Conservation (phyloP, 768 basidiomycete species). For the Tulasnella sp. region DNA sequence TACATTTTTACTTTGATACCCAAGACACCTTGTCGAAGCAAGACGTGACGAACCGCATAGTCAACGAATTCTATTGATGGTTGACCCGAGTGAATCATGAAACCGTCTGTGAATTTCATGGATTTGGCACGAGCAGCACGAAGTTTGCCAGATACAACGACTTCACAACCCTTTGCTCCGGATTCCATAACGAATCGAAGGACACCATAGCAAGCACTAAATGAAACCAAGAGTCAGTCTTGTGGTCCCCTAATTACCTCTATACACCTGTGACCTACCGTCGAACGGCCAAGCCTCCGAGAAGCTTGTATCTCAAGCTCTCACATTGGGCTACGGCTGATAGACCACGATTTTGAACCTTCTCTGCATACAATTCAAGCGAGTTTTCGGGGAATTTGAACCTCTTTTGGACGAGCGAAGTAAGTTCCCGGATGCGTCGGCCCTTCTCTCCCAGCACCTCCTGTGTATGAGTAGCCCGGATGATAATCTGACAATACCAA, state of each 20-base stretch:
- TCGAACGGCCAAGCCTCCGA: slow-evolving; percentile 97
- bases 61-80: slow-evolving; percentile 94
- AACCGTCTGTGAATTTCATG: slow-evolving; percentile 99
- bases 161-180: slow-evolving; percentile 98
- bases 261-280: slow-evolving; percentile 45
- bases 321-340: slow-evolving; percentile 99
- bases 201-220: slow-evolving; percentile 96
- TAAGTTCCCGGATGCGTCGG: slow-evolving; percentile 96
- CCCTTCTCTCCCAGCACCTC: slow-evolving; percentile 99
- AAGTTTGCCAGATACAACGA: slow-evolving; percentile 98
- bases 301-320: slow-evolving; percentile 94
- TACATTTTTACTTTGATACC: slow-evolving; percentile 99
- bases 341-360: slow-evolving; percentile 95
- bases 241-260: not conserved
- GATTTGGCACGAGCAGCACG: slow-evolving; percentile 99
- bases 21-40: slow-evolving; percentile 95
- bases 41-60: slow-evolving; percentile 93
- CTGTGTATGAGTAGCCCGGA: slow-evolving; percentile 98
- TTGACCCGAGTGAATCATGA: slow-evolving; percentile 99
- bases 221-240: slow-evolving; percentile 1
- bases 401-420: slow-evolving; percentile 94
- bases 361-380: slow-evolving; percentile 97
- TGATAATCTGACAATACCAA: slow-evolving; percentile 68
- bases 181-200: slow-evolving; percentile 99
- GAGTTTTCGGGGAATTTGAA: slow-evolving; percentile 99